Evolutionary conservation across 2,329 filamentous ascomycete species (phyloP), one percentile per base, ranked within the genome.

Genomic region (Capronia epimyces): DNA sequence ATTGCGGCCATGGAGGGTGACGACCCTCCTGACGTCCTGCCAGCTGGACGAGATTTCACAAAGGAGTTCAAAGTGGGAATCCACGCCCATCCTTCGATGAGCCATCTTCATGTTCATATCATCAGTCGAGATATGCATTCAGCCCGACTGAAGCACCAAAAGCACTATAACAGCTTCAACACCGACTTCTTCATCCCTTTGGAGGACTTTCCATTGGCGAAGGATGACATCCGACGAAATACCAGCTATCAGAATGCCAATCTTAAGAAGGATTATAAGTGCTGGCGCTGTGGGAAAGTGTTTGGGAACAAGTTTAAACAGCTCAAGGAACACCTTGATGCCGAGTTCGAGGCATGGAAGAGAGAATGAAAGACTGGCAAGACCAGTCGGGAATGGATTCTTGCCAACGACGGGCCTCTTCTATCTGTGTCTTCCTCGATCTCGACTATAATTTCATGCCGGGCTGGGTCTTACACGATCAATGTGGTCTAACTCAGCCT

Each of bases 141-240:
- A 31, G 76, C 79, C 9, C 77, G 76, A 40, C 60, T 96, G 68
- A 87, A 84, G 70, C 83, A 91, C 65, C 77, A 82, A 57, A 91
- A 89, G 66, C 93, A 97, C 70, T 97, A 96, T 70, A 88, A 93
- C 64, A 93, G 86, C 57, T 97, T 97, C 69, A 82, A 80, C 25
- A 94, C 90, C 46, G 79, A 80, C 2, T 98, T 97, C 66, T 80
- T 98, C 18, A 79, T 97, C 10, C 75, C 78, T 13, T 63, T 97
- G 21, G 82, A 82, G 18, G 86, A 90, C 53, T 91, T 96, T 43
- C 91, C 93, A 3, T 70, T 97, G 24, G 74, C 76, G 0, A 56
- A 72, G 21, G 79, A 83, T 48, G 88, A 94, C 65, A 67, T 70
- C 40, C 72, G 88, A 52, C 75, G 83, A 57, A 65, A 81, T 49